Base-by-base conservation (phyloP, 2,329 filamentous ascomycete genomes). In the Myriosclerotinia scirpicola region DNA sequence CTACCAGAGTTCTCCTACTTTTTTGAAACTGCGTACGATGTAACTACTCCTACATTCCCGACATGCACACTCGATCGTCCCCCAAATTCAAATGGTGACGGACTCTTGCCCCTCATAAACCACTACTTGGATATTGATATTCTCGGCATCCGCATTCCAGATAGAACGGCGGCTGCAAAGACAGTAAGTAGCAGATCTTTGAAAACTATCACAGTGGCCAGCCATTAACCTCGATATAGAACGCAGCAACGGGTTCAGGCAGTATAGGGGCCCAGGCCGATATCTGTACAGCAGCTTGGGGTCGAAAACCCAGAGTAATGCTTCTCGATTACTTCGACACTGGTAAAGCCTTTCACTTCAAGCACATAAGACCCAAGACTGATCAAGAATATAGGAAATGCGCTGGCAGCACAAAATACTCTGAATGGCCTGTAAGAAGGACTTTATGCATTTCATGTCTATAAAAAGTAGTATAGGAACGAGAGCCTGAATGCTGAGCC, bases 1-100 rank as follows among this genome's bases (percentile, higher is more conserved):
- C 80, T 90, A 65, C 80, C 85, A 74, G 83, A 90, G 74, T 90
- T 87, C 74, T 78, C 79, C 34, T 87, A 86, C 77, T 84, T 89
- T 71, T 93, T 90, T 80, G 91, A 94, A 76, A 94, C 90, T 54
- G 81, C 84, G 0, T 93, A 84, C 77, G 86, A 90, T 70, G 70
- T 71, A 7, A 86, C 82, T 1, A 53, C 46, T 5, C 14, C 64
- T 30, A 79, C 84, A 60, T 88, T 90, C 73, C 86, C 87, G 73
- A 84, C 83, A 53, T 94, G 91, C 78, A 79, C 79, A 14, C 81
- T 91, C 3, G 82, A 90, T 74, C 83, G 90, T 9, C 91, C 91
- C 0, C 72, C 68, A 8, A 71, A 70, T 26, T 73, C 84, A 79
- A 2, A 73, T 80, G 42, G 75, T 76, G 46, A 30, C 8, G 81